phyloP scores from a whole-genome alignment of 192 early-diverging fungal genomes.

The Funneliformis mosseae region DNA sequence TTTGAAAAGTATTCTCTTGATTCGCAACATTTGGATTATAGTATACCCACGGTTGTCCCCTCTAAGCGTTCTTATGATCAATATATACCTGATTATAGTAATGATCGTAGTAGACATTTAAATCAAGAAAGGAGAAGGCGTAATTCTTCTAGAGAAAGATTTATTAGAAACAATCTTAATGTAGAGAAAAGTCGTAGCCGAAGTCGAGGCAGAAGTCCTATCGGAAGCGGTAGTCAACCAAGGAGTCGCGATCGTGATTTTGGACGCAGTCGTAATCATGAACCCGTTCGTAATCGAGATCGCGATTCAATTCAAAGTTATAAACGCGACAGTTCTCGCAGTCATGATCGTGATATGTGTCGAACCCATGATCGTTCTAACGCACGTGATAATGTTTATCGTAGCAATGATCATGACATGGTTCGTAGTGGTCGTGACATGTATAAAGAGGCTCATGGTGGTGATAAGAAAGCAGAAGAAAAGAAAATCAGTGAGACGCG shows the following conservation, averaged over 20 bases:
- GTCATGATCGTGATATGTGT: slow-evolving; percentile 6
- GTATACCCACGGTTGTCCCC: not conserved
- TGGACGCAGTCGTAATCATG: not conserved
- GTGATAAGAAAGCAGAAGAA: not conserved
- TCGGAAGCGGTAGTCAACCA: not conserved
- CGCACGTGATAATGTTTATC: not conserved
- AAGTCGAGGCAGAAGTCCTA: slow-evolving; percentile 20
- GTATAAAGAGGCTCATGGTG: not conserved
- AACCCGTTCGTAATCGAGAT: slow-evolving; percentile 8
- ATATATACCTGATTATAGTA: not conserved
- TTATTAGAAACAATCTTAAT: not conserved
- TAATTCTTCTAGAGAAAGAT: slow-evolving; percentile 11
- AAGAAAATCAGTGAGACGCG: not conserved
- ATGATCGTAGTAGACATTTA: not conserved
- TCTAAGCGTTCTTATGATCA: slow-evolving; percentile 5
- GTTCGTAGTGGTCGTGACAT: not conserved
- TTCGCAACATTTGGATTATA: slow-evolving; percentile 5
- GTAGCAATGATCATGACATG: slow-evolving; percentile 7
- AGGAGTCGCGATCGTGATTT: slow-evolving; percentile 11
- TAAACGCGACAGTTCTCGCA: not conserved
- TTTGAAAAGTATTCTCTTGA: not conserved
- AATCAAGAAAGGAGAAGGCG: slow-evolving; percentile 1
- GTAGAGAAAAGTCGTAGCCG: not conserved
- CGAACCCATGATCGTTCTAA: not conserved
- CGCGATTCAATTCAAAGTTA: not conserved